Evolutionary conservation across 2,329 filamentous ascomycete species (phyloP).

Genomic region (Trichothecium sympodiale): DNA sequence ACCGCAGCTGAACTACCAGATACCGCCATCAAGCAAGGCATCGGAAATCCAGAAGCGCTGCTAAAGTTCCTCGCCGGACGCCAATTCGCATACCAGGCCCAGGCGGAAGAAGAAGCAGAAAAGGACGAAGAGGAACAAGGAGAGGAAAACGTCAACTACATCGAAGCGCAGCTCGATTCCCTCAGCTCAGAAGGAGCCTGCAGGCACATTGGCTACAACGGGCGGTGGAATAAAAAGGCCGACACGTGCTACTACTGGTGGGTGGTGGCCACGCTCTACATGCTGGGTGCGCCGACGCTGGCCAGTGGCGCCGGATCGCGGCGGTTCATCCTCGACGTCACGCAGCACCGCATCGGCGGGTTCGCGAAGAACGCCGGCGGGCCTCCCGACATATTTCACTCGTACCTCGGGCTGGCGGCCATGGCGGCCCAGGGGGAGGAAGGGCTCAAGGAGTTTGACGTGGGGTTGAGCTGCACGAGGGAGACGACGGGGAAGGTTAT

Average conservation of each 20-base stretch:
- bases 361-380: conserved; percentile 64
- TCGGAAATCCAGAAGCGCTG: conserved; percentile 19
- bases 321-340: conserved; percentile 74
- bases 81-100: conserved; percentile 49
- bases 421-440: conserved; percentile 63
- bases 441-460: conserved; percentile 60
- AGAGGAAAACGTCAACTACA: conserved; percentile 17
- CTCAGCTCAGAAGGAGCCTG: conserved; percentile 19
- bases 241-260: conserved; percentile 98
- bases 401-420: conserved; percentile 75
- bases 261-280: conserved; percentile 58
- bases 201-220: conserved; percentile 68
- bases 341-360: conserved; percentile 75
- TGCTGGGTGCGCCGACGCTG: conserved; percentile 47
- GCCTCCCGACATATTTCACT: conserved; percentile 74
- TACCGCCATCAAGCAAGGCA: conserved; percentile 21
- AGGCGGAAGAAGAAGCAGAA: conserved; percentile 31
- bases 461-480: conserved; percentile 62
- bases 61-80: conserved; percentile 51
- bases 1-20: conserved; percentile 10
- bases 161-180: conserved; percentile 21
- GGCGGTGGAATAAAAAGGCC: conserved; percentile 78
- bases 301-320: conserved; percentile 48
- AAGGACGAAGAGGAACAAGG: conserved; percentile 32
- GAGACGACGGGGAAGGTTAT: conserved; percentile 41